These are phyloP conservation scores for Persicaria maculosa DNA, from an alignment of 148 eudicot species.

Conservation along the genomic window DNA sequence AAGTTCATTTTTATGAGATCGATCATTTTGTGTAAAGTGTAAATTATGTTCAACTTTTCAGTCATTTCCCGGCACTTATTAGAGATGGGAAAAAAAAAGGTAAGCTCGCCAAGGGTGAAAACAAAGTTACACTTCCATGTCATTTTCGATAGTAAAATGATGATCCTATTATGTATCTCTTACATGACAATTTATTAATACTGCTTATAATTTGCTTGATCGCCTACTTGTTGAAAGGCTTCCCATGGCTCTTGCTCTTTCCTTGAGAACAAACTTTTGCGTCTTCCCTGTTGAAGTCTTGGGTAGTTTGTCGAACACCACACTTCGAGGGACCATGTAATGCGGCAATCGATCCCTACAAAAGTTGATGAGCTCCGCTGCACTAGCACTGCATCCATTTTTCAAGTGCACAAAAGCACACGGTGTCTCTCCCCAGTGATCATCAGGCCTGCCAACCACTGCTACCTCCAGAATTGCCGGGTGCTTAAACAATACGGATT, in stretches of 20 bases:
- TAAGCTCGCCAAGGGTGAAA: too few species aligned
- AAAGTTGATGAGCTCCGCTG: constrained; percentile 30
- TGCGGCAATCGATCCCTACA: constrained; percentile 33
- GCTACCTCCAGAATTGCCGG: constrained; percentile 44
- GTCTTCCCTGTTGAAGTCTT: constrained; percentile 50
- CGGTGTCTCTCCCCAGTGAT: constrained; percentile 49
- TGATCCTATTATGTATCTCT: too few species aligned
- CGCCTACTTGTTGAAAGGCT: constrained; percentile 4
- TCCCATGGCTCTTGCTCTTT: constrained; percentile 38
- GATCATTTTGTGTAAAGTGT: too few species aligned
- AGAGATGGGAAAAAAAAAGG: too few species aligned
- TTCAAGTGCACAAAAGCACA: constrained; percentile 46
- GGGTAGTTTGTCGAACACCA: constrained; percentile 38
- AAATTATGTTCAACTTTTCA: too few species aligned
- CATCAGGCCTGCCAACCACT: constrained; percentile 47
- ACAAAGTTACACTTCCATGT: too few species aligned
- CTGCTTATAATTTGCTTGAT: neutral
- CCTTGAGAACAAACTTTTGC: constrained; percentile 35
- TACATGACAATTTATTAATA: too few species aligned
- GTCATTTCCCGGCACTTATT: too few species aligned
- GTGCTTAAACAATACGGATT: constrained; percentile 33
- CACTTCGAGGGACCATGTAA: constrained; percentile 42
- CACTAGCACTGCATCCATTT: constrained; percentile 14
- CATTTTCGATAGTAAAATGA: too few species aligned
- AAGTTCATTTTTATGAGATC: constrained; percentile 12